A percentile compares a stretch with the other conserved stretches of the same genome.
phyloP scores from a whole-genome alignment of 1,284 basidiomycete species.

The Cerioporus squamosus region DNA sequence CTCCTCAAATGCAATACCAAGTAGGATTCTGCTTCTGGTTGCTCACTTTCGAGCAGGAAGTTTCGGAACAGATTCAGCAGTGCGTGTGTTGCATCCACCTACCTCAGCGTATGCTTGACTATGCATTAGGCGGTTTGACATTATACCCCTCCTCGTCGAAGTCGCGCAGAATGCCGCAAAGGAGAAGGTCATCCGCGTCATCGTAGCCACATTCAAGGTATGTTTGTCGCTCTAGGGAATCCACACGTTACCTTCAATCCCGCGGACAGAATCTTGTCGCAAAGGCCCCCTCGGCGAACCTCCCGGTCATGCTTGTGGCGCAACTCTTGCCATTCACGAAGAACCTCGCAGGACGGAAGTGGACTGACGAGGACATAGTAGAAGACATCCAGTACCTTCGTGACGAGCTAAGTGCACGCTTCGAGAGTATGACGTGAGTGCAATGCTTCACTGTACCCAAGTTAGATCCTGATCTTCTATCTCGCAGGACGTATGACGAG shows the following conservation, averaged over 20 bases:
- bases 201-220: conserved; percentile 90
- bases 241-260: background rate
- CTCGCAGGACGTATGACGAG: conserved; percentile 90
- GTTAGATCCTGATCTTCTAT: background rate
- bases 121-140: conserved; percentile 76
- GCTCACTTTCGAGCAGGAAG: conserved; percentile 86
- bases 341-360: conserved; percentile 86
- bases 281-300: conserved; percentile 82
- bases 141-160: conserved; percentile 86
- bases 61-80: conserved; percentile 85
- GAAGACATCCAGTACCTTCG: conserved; percentile 90
- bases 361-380: conserved; percentile 92
- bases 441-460: background rate
- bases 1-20: conserved; percentile 96
- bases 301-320: conserved; percentile 91
- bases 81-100: conserved; percentile 12
- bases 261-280: conserved; percentile 80
- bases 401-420: conserved; percentile 80
- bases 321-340: conserved; percentile 87
- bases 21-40: conserved; percentile 94
- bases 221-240: background rate
- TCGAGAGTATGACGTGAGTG: conserved; percentile 87
- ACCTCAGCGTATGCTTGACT: background rate
- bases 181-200: conserved; percentile 97
- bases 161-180: conserved; percentile 92